Base-by-base conservation (phyloP, 805 yeast species). In the Sugiyamaella lignohabitans region DNA sequence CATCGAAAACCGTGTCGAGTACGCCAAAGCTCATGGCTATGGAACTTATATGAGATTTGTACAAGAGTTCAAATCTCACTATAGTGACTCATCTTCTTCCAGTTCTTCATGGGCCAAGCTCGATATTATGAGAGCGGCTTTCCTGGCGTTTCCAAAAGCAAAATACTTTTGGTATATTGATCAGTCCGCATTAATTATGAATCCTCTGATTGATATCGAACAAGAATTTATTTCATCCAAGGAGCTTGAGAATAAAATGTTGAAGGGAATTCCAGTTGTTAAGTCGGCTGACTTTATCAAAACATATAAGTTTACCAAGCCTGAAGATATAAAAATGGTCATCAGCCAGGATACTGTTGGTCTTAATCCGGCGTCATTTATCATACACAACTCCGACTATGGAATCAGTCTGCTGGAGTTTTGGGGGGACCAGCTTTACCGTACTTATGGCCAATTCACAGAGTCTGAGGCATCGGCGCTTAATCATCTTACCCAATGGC, bases 401-500 rank as follows among this genome's bases (percentile, higher is more conserved):
- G 81, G 89, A 3, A 76, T 74, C 58, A 76, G 84, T 1, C 70
- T 87, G 43, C 57, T 89, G n/a, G 96, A 88, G 62, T 74, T 78
- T 54, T 83, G 96, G 88, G 63, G 75, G 29, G 93, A 87, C 61
- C 79, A 80, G 20, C 71, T 87, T 41, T 81, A 79, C 60, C 74
- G 85, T 60, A 72, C 75, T 42, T 87, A 84, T 66, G 59, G 58
- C 38, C 74, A 74, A 48, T 85, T 85, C 65, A 46, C 24, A 19
- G 49, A 48, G 22, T 75, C 75, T 45, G 83, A 67, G 27, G 52
- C 53, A 38, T 59, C 66, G 4, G 89, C 93, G 0, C 60, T 91
- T 38, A 76, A 86, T n/a, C 98, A 93, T 62, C 71, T 88, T 39
- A 70, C 88, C 55, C 97, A 87, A 65, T 93, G 98, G 98, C 98